Conservation (phyloP, 352 stramenopile species). For the Phytophthora pisi region DNA sequence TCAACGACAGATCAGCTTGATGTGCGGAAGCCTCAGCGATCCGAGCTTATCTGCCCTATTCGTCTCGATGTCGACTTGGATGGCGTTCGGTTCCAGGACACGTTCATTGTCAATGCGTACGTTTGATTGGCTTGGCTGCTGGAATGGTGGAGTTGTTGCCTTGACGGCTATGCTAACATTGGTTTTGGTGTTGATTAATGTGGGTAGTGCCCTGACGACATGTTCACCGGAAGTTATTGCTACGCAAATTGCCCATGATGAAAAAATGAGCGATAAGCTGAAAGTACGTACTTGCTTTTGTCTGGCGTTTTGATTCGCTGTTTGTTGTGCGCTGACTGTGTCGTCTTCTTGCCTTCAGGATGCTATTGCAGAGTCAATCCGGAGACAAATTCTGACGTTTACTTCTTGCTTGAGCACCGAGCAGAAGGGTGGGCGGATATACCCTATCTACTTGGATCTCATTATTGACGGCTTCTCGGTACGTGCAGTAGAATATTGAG, state of each 20-base stretch:
- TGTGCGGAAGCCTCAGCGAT: conserved; percentile 20
- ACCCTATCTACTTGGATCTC: conserved; percentile 76
- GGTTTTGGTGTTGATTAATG: not conserved
- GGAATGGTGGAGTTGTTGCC: not conserved
- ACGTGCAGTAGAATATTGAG: conserved; percentile 11
- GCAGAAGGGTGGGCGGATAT: conserved; percentile 36
- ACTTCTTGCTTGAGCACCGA: conserved; percentile 44
- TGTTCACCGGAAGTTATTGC: conserved; percentile 63
- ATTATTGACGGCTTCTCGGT: conserved; percentile 71
- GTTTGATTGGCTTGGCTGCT: conserved; percentile 16
- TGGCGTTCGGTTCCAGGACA: conserved; percentile 79
- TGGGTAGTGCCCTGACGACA: conserved; percentile 26
- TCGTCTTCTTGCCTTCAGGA: conserved; percentile 31
- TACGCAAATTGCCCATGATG: conserved; percentile 61
- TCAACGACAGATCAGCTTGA: conserved; percentile 25
- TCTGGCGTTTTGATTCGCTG: not conserved
- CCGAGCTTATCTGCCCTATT: conserved; percentile 72
- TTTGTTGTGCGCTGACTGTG: not conserved
- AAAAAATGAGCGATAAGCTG: conserved; percentile 56
- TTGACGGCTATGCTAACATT: conserved; percentile 3
- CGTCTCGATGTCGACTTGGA: conserved; percentile 81
- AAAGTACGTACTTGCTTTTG: conserved; percentile 28
- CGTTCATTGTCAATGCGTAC: conserved; percentile 70
- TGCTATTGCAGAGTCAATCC: conserved; percentile 74
- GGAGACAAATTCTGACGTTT: conserved; percentile 70